These are phyloP conservation scores for Simplicillium sp. DNA, from an alignment of 2,329 filamentous ascomycete genomes.

Conservation along the genomic window DNA sequence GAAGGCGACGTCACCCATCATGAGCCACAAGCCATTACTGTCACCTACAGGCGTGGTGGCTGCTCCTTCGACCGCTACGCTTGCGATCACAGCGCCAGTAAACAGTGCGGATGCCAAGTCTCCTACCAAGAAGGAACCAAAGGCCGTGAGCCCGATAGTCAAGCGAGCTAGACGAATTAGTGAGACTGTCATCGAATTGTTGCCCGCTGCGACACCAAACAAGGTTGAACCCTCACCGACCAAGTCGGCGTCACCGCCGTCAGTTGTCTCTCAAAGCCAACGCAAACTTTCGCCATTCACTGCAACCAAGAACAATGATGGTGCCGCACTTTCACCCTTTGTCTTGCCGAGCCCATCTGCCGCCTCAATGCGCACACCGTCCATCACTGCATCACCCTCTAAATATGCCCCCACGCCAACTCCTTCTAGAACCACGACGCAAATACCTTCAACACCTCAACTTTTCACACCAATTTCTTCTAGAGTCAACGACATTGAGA, in stretches of 20 bases:
- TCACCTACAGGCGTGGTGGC: background rate
- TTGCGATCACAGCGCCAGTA: slow-evolving; percentile 12
- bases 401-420: too few species aligned
- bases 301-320: slow-evolving; percentile 1
- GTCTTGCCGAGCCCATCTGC: background rate
- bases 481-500: too few species aligned
- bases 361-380: background rate
- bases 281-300: slow-evolving; percentile 10
- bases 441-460: too few species aligned
- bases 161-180: slow-evolving; percentile 15
- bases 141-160: slow-evolving; percentile 17
- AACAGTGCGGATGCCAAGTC: slow-evolving; percentile 16
- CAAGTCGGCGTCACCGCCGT: slow-evolving; percentile 17
- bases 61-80: slow-evolving; percentile 9
- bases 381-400: too few species aligned
- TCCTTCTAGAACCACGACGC: too few species aligned
- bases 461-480: too few species aligned
- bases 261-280: slow-evolving; percentile 5
- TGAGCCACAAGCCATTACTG: background rate
- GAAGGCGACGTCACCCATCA: background rate
- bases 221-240: slow-evolving; percentile 17
- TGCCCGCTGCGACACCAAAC: slow-evolving; percentile 14
- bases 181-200: slow-evolving; percentile 18
- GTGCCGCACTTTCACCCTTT: background rate
- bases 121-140: slow-evolving; percentile 18